Conservation (phyloP, 2,329 filamentous ascomycete species). For the Ophiostoma novo-ulmi region DNA sequence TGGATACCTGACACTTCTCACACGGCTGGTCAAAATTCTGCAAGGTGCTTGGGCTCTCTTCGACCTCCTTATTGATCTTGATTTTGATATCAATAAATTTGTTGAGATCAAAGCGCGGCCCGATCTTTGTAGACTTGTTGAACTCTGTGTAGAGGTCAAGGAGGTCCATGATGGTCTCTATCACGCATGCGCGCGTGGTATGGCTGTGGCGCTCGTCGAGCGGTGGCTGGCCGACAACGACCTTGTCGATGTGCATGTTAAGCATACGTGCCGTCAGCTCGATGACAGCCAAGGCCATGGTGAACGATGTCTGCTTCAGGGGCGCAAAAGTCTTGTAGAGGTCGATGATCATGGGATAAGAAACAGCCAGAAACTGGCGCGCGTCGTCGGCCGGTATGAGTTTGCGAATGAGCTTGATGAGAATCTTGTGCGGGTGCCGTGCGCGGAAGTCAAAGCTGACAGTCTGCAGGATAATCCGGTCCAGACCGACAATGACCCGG, state of each 20-base stretch:
- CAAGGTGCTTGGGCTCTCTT: slow-evolving; percentile 34
- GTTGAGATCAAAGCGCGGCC: slow-evolving; percentile 65
- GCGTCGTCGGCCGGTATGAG: slow-evolving; percentile 47
- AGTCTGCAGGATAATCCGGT: slow-evolving; percentile 87
- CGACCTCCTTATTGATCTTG: slow-evolving; percentile 74
- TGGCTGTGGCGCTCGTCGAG: slow-evolving; percentile 28
- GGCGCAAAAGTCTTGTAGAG: slow-evolving; percentile 90
- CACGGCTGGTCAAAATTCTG: not conserved
- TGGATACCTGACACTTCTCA: not conserved
- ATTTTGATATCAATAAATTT: slow-evolving; percentile 84
- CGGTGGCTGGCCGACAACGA: slow-evolving; percentile 33
- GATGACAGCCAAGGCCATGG: slow-evolving; percentile 74
- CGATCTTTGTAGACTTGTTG: slow-evolving; percentile 67
- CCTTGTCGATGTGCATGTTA: slow-evolving; percentile 48
- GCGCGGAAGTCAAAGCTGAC: slow-evolving; percentile 91
- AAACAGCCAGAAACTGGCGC: slow-evolving; percentile 57
- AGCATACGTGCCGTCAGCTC: slow-evolving; percentile 72
- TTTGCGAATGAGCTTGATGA: slow-evolving; percentile 70
- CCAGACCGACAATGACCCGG: slow-evolving; percentile 79
- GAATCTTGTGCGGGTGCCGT: slow-evolving; percentile 76
- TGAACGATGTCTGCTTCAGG: slow-evolving; percentile 81
- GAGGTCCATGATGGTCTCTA: slow-evolving; percentile 83
- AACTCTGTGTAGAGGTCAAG: slow-evolving; percentile 91
- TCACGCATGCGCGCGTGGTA: slow-evolving; percentile 44
- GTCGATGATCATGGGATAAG: slow-evolving; percentile 80